phyloP scores from a whole-genome alignment of 2,329 filamentous ascomycete species.

The Trichoderma pleuroti region DNA sequence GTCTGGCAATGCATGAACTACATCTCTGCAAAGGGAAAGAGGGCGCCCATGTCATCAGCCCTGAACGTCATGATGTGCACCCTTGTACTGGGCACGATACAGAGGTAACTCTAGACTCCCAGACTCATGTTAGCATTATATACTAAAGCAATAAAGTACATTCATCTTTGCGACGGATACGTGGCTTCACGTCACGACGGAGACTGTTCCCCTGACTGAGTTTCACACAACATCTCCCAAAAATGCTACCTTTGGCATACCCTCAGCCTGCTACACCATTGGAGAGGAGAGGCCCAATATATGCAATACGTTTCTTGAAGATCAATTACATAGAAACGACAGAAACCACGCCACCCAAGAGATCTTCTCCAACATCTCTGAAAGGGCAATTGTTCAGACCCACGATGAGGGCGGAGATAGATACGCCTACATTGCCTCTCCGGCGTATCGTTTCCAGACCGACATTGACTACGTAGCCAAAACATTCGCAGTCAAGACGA shows the following conservation, averaged over 20 bases:
- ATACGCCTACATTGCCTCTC: not conserved
- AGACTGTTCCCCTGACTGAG: not conserved
- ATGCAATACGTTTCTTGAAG: not conserved
- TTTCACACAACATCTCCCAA: not conserved
- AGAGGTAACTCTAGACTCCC: not conserved
- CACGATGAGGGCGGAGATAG: not conserved
- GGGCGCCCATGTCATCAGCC: not conserved
- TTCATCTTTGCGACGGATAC: not conserved
- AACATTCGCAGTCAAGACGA: not conserved
- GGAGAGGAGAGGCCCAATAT: not conserved
- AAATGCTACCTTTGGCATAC: not conserved
- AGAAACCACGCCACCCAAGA: not conserved
- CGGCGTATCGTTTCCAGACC: not conserved
- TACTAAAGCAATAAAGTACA: not conserved
- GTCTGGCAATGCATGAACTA: not conserved
- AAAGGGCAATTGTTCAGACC: not conserved
- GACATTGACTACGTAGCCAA: not conserved
- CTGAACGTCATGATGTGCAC: not conserved
- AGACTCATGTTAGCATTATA: not conserved
- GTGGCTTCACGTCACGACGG: not conserved
- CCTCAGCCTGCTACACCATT: not conserved
- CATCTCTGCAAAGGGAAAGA: not conserved
- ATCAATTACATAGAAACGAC: too few relatives aligned
- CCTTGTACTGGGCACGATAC: not conserved
- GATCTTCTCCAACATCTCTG: not conserved